Conservation (phyloP, 352 stramenopile species). For the Pythium rishiriense region DNA sequence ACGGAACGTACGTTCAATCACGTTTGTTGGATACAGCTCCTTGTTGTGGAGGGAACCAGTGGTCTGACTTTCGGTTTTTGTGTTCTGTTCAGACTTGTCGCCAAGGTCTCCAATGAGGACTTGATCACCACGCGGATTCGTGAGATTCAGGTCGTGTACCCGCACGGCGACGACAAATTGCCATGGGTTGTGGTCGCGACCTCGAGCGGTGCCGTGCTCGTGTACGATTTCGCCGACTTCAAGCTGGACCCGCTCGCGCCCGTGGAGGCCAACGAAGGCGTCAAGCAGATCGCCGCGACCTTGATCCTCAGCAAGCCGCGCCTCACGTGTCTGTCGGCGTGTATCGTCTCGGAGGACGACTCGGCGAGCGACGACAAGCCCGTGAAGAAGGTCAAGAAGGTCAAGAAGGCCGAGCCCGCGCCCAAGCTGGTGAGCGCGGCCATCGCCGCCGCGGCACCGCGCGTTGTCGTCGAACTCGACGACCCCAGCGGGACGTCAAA, state of each 20-base stretch:
- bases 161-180: constrained; percentile 50
- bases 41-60: not conserved
- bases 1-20: constrained; percentile 53
- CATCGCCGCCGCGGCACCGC: constrained; percentile 38
- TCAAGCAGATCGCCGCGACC: constrained; percentile 60
- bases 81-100: constrained; percentile 44
- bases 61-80: not conserved
- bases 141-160: constrained; percentile 73
- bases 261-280: constrained; percentile 56
- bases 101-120: constrained; percentile 61
- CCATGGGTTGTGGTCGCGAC: constrained; percentile 77
- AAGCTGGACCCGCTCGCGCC: constrained; percentile 47
- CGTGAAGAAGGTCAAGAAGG: constrained; percentile 40
- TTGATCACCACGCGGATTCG: constrained; percentile 73
- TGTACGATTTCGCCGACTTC: constrained; percentile 79
- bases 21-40: not conserved
- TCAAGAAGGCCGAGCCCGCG: constrained; percentile 28
- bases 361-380: constrained; percentile 24
- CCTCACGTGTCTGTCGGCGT: constrained; percentile 74
- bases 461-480: constrained; percentile 73
- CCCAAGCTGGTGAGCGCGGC: constrained; percentile 23
- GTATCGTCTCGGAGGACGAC: constrained; percentile 36
- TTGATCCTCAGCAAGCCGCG: constrained; percentile 70
- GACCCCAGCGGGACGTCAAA: constrained; percentile 8
- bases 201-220: constrained; percentile 72